Evolutionary conservation across 768 basidiomycete genomes (phyloP), one percentile per base, ranked within the genome.

Genomic region (Piloderma croceum): DNA sequence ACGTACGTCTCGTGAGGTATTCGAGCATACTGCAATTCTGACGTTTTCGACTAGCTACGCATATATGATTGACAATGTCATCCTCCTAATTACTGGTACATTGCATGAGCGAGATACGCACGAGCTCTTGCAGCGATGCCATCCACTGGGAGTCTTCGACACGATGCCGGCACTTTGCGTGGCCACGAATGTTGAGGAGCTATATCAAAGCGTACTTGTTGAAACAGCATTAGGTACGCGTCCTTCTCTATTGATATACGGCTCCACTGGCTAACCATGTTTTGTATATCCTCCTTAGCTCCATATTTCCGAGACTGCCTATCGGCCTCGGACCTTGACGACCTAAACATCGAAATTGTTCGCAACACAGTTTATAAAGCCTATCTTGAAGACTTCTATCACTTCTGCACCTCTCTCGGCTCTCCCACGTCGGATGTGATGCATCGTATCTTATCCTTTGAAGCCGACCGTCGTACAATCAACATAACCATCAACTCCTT

Each of bases 401-500:
- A 73, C 48, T 98, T 85, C 64, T 86, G 81, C 57, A 65, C 73
- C 34, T 79, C 83, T 6, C 68, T 97, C 24, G 84, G 90, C 31
- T 74, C 78, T 7, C 89, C 96, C 1, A 97, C 96, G 3, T 73
- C 79, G 11, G 91, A 94, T 32, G 80, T 91, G 49, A 98, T 98
- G 96, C 78, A 84, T 45, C 75, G 73, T 27, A 90, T 96, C 54
- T 81, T 99, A 43, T 73, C 84, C 6, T 99, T 99, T 55, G 96
- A 99, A 69, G 96, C 94, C 20, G 96, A 99, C 67, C 77, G 96
- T 24, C 82, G 96, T 38, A 85, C 92, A 2, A 84, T 98, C 61
- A 99, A 98, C 70, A 97, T 99, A 64, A 96, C 96, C 24, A 89
- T 99, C 71, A 99, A 99, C 72, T 98, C 96, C 10, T 94, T 98